These are phyloP conservation scores for Hymenoscyphus repandus DNA, from an alignment of 2,329 filamentous ascomycete species.

Conservation along the genomic window DNA sequence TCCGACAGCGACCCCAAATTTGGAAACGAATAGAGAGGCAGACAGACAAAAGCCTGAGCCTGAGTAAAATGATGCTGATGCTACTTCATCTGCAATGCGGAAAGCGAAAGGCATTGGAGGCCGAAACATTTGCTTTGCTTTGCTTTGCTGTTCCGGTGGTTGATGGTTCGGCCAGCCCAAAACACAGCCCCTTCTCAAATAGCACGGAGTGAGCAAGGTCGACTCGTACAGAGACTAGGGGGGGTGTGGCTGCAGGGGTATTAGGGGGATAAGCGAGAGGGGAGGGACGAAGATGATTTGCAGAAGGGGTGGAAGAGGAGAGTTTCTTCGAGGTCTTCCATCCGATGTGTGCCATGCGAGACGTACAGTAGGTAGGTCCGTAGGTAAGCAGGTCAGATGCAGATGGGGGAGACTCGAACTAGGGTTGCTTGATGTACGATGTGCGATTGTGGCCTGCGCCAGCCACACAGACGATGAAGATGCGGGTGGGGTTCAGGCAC, in stretches of 20 bases:
- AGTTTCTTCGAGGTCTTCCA: not conserved
- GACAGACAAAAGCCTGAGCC: not conserved
- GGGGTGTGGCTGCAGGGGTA: too few species aligned
- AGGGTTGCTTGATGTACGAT: too few species aligned
- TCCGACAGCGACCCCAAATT: not conserved
- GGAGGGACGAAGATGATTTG: too few species aligned
- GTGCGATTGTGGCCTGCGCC: not conserved
- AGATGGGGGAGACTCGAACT: not conserved
- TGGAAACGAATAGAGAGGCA: not conserved
- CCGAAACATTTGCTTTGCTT: not conserved
- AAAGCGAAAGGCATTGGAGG: not conserved
- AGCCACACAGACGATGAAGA: not conserved
- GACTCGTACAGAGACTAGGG: too few species aligned
- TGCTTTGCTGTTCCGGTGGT: not conserved
- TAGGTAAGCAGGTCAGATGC: not conserved
- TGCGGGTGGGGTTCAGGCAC: not conserved
- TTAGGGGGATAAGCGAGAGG: too few species aligned
- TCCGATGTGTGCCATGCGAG: not conserved
- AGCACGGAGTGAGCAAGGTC: not conserved
- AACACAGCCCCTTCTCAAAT: slow-evolving; percentile 2
- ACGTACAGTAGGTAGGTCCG: not conserved
- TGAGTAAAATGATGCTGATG: not conserved
- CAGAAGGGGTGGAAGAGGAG: too few species aligned
- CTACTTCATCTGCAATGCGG: not conserved
- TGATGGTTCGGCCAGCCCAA: not conserved